Percentiles rank a stretch among this genome's conserved stretches.
These are phyloP conservation scores for Starmerella apicola DNA, from an alignment of 805 yeast genomes.

Conservation along the genomic window DNA sequence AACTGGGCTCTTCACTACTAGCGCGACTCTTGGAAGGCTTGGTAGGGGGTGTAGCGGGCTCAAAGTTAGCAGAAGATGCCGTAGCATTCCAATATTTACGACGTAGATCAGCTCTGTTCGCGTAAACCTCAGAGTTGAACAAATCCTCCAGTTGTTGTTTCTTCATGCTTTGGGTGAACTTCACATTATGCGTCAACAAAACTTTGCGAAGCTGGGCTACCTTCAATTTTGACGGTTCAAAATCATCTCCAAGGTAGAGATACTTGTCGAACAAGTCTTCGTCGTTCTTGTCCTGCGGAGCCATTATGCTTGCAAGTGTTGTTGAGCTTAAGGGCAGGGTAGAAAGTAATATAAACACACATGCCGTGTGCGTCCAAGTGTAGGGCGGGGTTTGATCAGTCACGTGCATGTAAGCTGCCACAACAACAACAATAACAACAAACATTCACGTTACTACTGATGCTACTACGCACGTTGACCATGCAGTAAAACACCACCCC, in stretches of 20 bases:
- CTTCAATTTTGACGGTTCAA: conserved; percentile 53
- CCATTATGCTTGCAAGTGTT: too few relatives aligned
- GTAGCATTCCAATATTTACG: conserved; percentile 24
- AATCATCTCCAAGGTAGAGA: conserved; percentile 32
- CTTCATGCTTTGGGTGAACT: conserved; percentile 49
- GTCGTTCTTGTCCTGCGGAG: too few relatives aligned
- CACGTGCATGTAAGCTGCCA: too few relatives aligned
- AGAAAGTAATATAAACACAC: too few relatives aligned
- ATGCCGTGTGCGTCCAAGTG: too few relatives aligned
- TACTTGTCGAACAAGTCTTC: conserved; percentile 19
- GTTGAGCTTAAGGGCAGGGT: too few relatives aligned
- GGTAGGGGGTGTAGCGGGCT: conserved; percentile 26
- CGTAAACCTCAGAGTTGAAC: conserved; percentile 43
- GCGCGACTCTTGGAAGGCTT: not conserved
- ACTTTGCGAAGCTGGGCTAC: conserved; percentile 61
- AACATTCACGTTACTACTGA: too few relatives aligned
- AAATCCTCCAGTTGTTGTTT: conserved; percentile 52
- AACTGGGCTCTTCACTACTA: too few relatives aligned
- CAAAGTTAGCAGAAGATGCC: conserved; percentile 31
- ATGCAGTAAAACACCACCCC: too few relatives aligned
- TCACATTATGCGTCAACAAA: conserved; percentile 49
- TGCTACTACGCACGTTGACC: too few relatives aligned
- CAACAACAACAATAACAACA: too few relatives aligned
- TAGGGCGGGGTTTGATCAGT: too few relatives aligned
- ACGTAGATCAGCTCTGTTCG: conserved; percentile 35